Conservation (phyloP, 2,329 filamentous ascomycete genomes). For the Monosporascus sp. region DNA sequence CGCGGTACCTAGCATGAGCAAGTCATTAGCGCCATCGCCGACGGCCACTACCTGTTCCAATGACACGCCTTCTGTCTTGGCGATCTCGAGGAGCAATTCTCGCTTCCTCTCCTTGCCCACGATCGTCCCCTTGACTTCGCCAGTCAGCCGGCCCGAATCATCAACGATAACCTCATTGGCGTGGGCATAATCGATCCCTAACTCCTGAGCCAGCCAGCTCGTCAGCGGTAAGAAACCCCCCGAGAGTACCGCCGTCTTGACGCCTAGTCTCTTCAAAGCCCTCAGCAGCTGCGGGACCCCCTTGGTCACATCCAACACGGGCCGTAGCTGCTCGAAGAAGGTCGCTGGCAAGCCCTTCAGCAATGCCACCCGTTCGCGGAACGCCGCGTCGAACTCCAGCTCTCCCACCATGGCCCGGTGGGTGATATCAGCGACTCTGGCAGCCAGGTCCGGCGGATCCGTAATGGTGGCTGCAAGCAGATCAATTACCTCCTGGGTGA, state of each 20-base stretch:
- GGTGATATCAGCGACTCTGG: conserved; percentile 82
- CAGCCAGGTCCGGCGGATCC: conserved; percentile 65
- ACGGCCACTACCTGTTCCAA: conserved; percentile 66
- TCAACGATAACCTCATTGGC: conserved; percentile 78
- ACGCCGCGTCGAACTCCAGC: conserved; percentile 80
- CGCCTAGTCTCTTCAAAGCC: conserved; percentile 71
- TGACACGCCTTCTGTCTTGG: conserved; percentile 58
- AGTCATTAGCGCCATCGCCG: conserved; percentile 77
- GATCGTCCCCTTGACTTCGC: conserved; percentile 65
- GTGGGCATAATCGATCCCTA: conserved; percentile 82
- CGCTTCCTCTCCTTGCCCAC: conserved; percentile 73
- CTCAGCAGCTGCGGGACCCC: conserved; percentile 71
- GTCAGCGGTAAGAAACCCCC: conserved; percentile 90
- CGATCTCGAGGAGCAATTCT: conserved; percentile 65
- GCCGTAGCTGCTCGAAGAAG: conserved; percentile 73
- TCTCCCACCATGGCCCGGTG: conserved; percentile 93
- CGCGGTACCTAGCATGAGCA: conserved; percentile 72
- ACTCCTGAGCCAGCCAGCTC: conserved; percentile 71
- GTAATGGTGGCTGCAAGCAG: conserved; percentile 77
- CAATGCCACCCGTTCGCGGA: conserved; percentile 74
- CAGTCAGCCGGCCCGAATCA: conserved; percentile 56
- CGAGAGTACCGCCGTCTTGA: conserved; percentile 84
- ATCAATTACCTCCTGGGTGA: conserved; percentile 96
- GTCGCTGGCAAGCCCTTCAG: conserved; percentile 73
- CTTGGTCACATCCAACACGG: conserved; percentile 71